A percentile compares a stretch with the other conserved stretches of the same genome.
Evolutionary conservation across 176 grass and related monocot genomes (phyloP).

Genomic region (Thalia dealbata): DNA sequence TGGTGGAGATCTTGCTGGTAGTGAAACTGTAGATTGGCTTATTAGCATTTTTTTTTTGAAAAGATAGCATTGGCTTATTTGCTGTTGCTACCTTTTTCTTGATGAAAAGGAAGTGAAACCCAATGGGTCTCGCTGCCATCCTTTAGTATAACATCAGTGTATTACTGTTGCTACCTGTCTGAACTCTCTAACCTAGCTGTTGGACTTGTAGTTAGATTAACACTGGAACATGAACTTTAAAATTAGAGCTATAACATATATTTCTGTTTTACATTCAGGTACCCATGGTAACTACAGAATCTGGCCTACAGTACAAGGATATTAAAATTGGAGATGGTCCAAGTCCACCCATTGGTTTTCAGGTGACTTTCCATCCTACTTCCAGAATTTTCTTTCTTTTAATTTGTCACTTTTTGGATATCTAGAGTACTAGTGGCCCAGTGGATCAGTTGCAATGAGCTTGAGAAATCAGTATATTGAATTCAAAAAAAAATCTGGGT

Average conservation of each 20-base stretch:
- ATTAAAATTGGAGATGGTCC: constrained; percentile 70
- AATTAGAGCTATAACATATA: neutral
- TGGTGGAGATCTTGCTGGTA: neutral
- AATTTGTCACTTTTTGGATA: no score
- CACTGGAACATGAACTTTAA: no score
- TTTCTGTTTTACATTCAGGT: constrained; percentile 28
- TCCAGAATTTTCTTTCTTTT: neutral
- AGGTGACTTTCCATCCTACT: constrained; percentile 27
- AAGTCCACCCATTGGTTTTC: constrained; percentile 75
- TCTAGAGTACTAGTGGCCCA: no score
- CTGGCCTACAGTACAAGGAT: constrained; percentile 85
- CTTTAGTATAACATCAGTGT: no score
- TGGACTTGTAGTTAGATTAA: neutral
- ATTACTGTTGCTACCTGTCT: neutral
- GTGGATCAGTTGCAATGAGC: no score
- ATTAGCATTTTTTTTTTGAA: no score
- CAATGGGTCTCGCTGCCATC: no score
- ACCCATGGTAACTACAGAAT: constrained; percentile 79
- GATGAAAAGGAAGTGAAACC: no score
- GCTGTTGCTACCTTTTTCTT: no score
- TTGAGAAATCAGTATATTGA: no score
- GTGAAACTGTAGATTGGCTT: neutral
- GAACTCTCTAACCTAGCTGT: neutral
- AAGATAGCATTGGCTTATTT: no score
- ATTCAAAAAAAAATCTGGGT: neutral